Percentiles rank a stretch among this genome's conserved stretches.
These are phyloP conservation scores for Phanerodontia chrysosporium DNA, from an alignment of 768 basidiomycete species.

Conservation along the genomic window DNA sequence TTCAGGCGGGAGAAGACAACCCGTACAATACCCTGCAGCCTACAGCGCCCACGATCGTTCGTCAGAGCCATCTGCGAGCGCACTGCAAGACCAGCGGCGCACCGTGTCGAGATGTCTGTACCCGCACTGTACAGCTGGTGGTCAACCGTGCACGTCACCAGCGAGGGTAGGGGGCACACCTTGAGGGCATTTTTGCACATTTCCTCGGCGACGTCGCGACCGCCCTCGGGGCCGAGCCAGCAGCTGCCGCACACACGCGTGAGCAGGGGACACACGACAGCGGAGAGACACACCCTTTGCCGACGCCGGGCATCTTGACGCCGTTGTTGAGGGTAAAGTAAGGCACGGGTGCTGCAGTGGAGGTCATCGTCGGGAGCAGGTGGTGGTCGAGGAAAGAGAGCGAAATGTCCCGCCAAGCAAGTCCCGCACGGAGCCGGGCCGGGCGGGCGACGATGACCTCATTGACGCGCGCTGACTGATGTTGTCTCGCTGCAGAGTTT, in stretches of 20 bases:
- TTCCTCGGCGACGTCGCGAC: neutral
- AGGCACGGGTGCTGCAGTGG: neutral
- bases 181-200: conserved; percentile 8
- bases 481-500: too few relatives aligned
- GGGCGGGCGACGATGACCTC: too few relatives aligned
- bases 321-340: conserved; percentile 8
- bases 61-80: neutral
- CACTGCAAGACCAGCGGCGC: neutral
- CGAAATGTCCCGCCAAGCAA: too few relatives aligned
- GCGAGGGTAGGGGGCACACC: neutral
- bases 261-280: neutral
- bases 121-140: neutral
- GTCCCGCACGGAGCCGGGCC: too few relatives aligned
- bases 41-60: neutral
- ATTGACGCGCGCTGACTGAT: too few relatives aligned
- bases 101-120: conserved; percentile 14
- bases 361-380: neutral
- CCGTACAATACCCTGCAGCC: conserved; percentile 6
- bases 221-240: conserved; percentile 9
- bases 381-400: too few relatives aligned
- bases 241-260: neutral
- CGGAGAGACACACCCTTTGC: neutral
- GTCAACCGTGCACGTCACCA: neutral
- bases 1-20: neutral
- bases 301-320: conserved; percentile 5